Base-by-base conservation (phyloP, 495 filamentous ascomycete species). In the Penicillium paradoxum region DNA sequence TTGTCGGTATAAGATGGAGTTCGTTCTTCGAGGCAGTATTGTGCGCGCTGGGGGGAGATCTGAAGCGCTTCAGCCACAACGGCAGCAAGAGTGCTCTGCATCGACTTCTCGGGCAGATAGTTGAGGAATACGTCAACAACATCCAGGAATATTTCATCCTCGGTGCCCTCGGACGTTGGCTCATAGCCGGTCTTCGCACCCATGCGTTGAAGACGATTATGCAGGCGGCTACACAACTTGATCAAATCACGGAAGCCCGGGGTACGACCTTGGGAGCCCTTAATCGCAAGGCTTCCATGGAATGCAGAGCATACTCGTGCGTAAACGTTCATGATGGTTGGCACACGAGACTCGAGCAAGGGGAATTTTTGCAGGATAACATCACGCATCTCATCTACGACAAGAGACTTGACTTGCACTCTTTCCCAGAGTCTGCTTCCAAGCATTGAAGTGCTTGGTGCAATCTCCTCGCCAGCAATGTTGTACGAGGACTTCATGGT, bases 111-210 rank as follows among this genome's bases (percentile, higher is more conserved):
- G n/a, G 87, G 83, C 19, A 95, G 68, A 54, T 83, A 85, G 30
- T 87, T 87, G 39, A 87, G 83, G 69, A 97, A 96, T 54, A 90
- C 88, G 65, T 97, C 93, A 30, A 88, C 76, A 5, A 90, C 84
- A 62, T 97, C 95, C 62, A 95, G 74, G 62, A 97, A 95, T 59
- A 97, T 95, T 37, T 85, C 81, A 57, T 96, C 90, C 61, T 84
- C 82, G 7, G 83, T 77, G 3, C 78, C 77, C 51, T 92, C 87
- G 3, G 78, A 79, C 18, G 90, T 82, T n/a, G 83, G 71, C 66
- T 96, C 88, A 17, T 79, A 77, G n/a, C 85, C 85, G 37, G 81
- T 88, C 62, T 78, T 83, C 55, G 86, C 77, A 37, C 84, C 80
- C 6, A 81, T 74, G 15, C 75, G 69, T 57, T 74, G 53, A 25